phyloP scores from a whole-genome alignment of 1,284 basidiomycete genomes.

The Leccinum olivaceoglutinosum region DNA sequence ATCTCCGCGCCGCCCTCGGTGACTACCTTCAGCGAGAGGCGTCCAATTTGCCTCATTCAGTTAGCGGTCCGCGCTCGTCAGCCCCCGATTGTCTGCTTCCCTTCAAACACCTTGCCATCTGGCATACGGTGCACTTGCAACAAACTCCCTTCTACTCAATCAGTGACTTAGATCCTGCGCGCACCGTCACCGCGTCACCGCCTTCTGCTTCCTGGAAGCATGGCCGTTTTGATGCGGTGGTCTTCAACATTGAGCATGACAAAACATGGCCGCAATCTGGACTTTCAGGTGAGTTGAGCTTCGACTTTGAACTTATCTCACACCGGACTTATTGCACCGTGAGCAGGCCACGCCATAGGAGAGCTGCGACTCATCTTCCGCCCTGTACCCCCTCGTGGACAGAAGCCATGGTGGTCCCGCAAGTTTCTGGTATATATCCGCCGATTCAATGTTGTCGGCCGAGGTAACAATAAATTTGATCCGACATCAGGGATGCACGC shows the following conservation, averaged over 20 bases:
- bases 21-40: not conserved
- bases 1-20: not conserved
- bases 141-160: not conserved
- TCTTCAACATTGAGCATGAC: not conserved
- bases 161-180: not conserved
- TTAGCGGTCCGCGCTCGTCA: not conserved
- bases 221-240: not conserved
- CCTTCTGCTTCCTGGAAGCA: no score
- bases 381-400: not conserved
- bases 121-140: not conserved
- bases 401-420: not conserved
- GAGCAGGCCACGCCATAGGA: not conserved
- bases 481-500: not conserved
- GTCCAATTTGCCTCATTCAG: not conserved
- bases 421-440: not conserved
- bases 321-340: not conserved
- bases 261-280: not conserved
- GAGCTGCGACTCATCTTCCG: not conserved
- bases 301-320: not conserved
- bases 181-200: not conserved
- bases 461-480: not conserved
- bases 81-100: not conserved
- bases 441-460: not conserved
- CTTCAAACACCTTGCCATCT: not conserved
- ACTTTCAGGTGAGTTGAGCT: not conserved